Base-by-base conservation (phyloP, 2,329 filamentous ascomycete species). In the Tolypocladium paradoxum region DNA sequence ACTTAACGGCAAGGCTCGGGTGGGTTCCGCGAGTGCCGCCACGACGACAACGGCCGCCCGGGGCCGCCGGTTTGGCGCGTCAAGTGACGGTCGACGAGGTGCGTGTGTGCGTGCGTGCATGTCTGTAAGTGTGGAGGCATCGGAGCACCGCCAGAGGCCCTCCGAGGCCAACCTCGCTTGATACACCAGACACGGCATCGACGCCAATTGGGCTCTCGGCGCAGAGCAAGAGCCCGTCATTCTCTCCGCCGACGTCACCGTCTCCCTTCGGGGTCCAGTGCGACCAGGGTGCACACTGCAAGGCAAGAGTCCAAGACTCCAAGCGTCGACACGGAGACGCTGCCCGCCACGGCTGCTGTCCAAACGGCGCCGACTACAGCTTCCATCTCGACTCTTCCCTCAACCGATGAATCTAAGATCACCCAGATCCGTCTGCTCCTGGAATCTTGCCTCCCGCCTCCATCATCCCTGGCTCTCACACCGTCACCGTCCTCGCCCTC, bases 1-100 rank as follows among this genome's bases (percentile, higher is more conserved):
- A 56, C 56, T 55, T 53, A 53, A 56, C 54, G 53, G 53, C 54
- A 55, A 56, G 29, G 49, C 51, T 37, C 48, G 14, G 27, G 36
- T 33, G 24, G 37, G 43, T 29, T 31, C 16, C 18, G 24, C 40
- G 14, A 29, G 40, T 11, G 43, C 43, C 43, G 43, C 43, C 43
- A 20, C 40, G 40, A 20, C 40, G 40, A 29, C 40, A 4, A 11
- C 51, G 34, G 51, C 40, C 51, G 36, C 46, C 52, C 43, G 38
- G 29, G 29, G 33, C 38, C 37, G 31, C 38, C 38, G 36, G 37
- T 33, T 27, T n/a, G 33, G 34, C 48, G 22, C 33, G 27, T 47
- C 43, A 47, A 33, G 43, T 47, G 43, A 47, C 18, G 43, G 8
- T 29, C n/a, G n/a, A n/a, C n/a, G n/a, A n/a, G n/a, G n/a, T n/a